phyloP scores from a whole-genome alignment of 768 basidiomycete species.

The Hypsizygus marmoreus region DNA sequence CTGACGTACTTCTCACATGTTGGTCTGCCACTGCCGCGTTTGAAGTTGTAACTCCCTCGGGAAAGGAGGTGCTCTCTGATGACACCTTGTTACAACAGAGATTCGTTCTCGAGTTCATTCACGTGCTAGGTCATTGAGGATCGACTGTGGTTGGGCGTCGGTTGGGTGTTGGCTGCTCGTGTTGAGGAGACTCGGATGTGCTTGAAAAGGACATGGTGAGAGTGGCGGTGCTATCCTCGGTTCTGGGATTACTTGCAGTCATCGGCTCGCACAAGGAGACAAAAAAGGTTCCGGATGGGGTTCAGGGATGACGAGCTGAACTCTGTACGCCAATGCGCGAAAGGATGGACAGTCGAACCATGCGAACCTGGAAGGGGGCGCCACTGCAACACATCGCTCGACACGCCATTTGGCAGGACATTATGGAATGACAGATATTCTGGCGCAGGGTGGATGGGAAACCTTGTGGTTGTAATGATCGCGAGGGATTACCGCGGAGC shows the following conservation, averaged over 20 bases:
- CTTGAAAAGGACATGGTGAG: conserved; percentile 23
- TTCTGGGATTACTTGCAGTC: conserved; percentile 23
- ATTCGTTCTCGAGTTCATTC: conserved; percentile 55
- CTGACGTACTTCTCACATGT: conserved; percentile 22
- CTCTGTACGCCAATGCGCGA: conserved; percentile 21
- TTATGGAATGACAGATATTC: conserved; percentile 20
- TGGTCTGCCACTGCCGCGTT: conserved; percentile 20
- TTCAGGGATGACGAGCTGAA: conserved; percentile 33
- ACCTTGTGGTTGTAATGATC: conserved; percentile 32
- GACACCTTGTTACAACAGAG: conserved; percentile 45
- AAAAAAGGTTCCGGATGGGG: conserved; percentile 16
- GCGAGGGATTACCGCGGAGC: conserved; percentile 35
- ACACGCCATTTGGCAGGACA: conserved; percentile 13
- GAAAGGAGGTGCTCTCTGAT: conserved; percentile 23
- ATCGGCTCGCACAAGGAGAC: conserved; percentile 36
- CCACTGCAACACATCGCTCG: conserved; percentile 8
- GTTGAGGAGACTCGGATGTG: conserved; percentile 11
- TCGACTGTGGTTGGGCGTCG: conserved; percentile 14
- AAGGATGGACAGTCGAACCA: conserved; percentile 18
- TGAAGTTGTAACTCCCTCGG: conserved; percentile 46
- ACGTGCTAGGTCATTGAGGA: conserved; percentile 11
- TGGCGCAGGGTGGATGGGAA: conserved; percentile 23
- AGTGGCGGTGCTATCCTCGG: conserved; percentile 15
- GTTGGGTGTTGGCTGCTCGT: conserved; percentile 2
- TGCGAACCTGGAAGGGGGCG: conserved; percentile 5